These are phyloP conservation scores for Hypomyces perniciosus DNA, from an alignment of 2,329 filamentous ascomycete species.

Conservation along the genomic window DNA sequence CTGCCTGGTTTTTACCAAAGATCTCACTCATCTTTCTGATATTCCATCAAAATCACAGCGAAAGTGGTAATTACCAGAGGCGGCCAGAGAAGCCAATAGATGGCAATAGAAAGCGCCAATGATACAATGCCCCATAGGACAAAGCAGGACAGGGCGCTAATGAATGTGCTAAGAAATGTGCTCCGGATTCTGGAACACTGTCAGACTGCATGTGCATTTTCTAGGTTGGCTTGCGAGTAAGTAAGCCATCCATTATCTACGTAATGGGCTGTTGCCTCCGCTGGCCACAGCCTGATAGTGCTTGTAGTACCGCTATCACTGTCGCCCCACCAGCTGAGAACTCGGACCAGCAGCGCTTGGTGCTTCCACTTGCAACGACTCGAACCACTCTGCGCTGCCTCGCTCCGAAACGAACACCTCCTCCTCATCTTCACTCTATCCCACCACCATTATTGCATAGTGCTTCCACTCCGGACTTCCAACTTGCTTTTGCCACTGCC, in stretches of 20 bases:
- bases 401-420: too few species aligned
- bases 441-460: background rate
- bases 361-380: too few species aligned
- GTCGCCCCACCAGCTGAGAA: background rate
- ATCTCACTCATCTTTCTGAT: too few species aligned
- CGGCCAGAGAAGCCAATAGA: conserved; percentile 11
- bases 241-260: background rate
- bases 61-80: background rate
- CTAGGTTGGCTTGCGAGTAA: background rate
- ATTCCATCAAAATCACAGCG: background rate
- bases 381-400: too few species aligned
- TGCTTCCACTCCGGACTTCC: too few species aligned
- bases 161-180: too few species aligned
- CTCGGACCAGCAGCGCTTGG: too few species aligned
- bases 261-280: background rate
- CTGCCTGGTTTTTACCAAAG: too few species aligned
- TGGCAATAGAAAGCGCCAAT: background rate
- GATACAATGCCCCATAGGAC: background rate
- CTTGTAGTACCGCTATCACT: background rate
- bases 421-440: background rate
- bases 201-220: too few species aligned
- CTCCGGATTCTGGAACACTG: too few species aligned
- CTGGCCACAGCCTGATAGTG: background rate
- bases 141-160: too few species aligned
- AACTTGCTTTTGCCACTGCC: background rate